phyloP scores from a whole-genome alignment of 1,284 basidiomycete genomes.

The Sanguinoderma infundibulare region DNA sequence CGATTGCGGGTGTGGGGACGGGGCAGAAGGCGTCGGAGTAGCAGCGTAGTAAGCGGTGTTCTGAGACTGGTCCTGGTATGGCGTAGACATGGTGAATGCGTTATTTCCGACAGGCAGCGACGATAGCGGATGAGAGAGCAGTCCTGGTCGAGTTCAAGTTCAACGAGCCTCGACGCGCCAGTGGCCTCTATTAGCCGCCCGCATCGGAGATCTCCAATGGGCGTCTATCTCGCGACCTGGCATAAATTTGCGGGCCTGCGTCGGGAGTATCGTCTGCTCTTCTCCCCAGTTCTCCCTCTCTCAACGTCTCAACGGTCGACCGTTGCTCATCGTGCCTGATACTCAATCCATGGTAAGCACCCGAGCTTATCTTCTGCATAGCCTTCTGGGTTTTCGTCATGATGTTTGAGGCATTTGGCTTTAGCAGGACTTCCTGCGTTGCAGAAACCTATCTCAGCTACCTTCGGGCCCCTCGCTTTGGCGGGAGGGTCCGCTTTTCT shows the following conservation, averaged over 20 bases:
- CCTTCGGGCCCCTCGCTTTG: slow-evolving; percentile 56
- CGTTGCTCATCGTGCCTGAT: neutral
- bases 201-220: slow-evolving; percentile 10
- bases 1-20: slow-evolving; percentile 24
- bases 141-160: neutral
- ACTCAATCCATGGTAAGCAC: neutral
- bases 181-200: slow-evolving; percentile 1
- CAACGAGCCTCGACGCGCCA: neutral
- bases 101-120: neutral
- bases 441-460: slow-evolving; percentile 68
- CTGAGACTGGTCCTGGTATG: slow-evolving; percentile 29
- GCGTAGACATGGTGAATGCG: slow-evolving; percentile 26
- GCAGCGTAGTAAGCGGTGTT: slow-evolving; percentile 27
- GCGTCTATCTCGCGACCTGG: slow-evolving; percentile 9
- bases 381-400: slow-evolving; percentile 37
- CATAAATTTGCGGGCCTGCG: slow-evolving; percentile 21
- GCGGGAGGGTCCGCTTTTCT: slow-evolving; percentile 42
- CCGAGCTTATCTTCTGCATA: neutral
- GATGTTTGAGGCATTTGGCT: slow-evolving; percentile 95
- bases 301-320: neutral
- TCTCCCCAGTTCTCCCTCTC: neutral
- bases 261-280: neutral
- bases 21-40: slow-evolving; percentile 23
- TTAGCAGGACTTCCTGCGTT: slow-evolving; percentile 66
- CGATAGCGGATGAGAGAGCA: neutral